Percentiles rank a stretch among this genome's conserved stretches.
These are phyloP conservation scores for Bromus sterilis DNA, from an alignment of 176 grass and related monocot species.

Conservation along the genomic window DNA sequence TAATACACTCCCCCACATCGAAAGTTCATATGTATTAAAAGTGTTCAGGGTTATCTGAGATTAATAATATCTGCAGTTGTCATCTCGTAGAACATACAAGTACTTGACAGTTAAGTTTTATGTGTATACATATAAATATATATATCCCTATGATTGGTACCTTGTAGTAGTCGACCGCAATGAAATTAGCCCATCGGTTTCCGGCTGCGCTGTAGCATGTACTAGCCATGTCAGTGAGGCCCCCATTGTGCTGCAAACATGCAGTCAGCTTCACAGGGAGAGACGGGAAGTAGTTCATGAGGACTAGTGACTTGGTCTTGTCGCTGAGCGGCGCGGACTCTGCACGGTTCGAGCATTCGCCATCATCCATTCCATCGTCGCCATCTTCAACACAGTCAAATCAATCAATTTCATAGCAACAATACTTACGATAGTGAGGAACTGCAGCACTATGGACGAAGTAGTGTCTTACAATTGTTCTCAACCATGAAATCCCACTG, in stretches of 20 bases:
- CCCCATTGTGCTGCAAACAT: constrained; percentile 42
- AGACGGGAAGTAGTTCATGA: constrained; percentile 69
- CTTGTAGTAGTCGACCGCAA: constrained; percentile 78
- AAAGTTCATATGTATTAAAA: neutral
- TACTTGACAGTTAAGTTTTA: neutral
- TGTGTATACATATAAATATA: neutral
- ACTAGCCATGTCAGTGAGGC: constrained; percentile 42
- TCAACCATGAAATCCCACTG: constrained; percentile 98
- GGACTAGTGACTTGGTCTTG: constrained; percentile 56
- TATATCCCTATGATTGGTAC: neutral
- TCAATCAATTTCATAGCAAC: neutral
- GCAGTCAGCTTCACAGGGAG: constrained; percentile 34
- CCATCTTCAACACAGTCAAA: constrained; percentile 35
- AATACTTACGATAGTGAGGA: neutral
- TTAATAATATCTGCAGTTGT: neutral
- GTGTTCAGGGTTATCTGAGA: neutral
- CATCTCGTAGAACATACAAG: neutral
- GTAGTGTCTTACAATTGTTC: constrained; percentile 62
- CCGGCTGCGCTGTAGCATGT: constrained; percentile 42
- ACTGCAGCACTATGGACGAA: neutral
- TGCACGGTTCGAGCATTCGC: constrained; percentile 53
- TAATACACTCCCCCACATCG: neutral
- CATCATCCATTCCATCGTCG: constrained; percentile 64
- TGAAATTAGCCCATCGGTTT: constrained; percentile 66
- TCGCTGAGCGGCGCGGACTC: constrained; percentile 54